These are phyloP conservation scores for Croton setiger DNA, from an alignment of 441 rosid genomes.

Conservation along the genomic window DNA sequence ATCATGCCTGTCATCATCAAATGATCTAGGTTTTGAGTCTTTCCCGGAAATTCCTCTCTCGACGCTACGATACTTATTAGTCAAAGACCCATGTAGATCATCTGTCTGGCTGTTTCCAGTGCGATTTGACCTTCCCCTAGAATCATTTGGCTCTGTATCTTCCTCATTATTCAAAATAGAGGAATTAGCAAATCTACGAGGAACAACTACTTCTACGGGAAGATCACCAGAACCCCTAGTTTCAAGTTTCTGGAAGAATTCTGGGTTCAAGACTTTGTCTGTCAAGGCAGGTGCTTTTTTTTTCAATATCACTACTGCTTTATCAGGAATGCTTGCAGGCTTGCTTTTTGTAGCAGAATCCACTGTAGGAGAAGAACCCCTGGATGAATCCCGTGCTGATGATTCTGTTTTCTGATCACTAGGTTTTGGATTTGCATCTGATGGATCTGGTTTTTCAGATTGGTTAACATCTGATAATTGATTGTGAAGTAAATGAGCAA, in stretches of 20 bases:
- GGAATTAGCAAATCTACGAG: constrained; percentile 62
- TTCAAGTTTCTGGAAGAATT: constrained; percentile 93
- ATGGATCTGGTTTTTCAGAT: constrained; percentile 33
- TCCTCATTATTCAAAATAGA: constrained; percentile 58
- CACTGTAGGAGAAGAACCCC: constrained; percentile 39
- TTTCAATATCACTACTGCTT: constrained; percentile 82
- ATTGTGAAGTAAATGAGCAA: constrained; percentile 13
- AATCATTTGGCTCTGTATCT: constrained; percentile 48
- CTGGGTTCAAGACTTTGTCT: constrained; percentile 87
- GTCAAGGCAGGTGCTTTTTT: constrained; percentile 77
- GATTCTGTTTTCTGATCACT: constrained; percentile 40
- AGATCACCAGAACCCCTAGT: constrained; percentile 69
- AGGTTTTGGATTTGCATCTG: constrained; percentile 42
- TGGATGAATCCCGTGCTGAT: constrained; percentile 43
- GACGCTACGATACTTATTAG: constrained; percentile 35
- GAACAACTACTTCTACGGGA: constrained; percentile 92
- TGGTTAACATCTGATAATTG: constrained; percentile 35
- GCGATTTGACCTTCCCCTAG: constrained; percentile 46
- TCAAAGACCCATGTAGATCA: constrained; percentile 43
- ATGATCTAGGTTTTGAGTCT: constrained; percentile 51
- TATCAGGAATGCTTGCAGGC: constrained; percentile 64
- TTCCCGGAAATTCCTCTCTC: constrained; percentile 55
- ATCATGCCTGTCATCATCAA: constrained; percentile 53
- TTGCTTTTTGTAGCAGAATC: constrained; percentile 57
- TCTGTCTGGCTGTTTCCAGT: constrained; percentile 46